Conservation (phyloP, 2,329 filamentous ascomycete genomes). For the Pseudogymnoascus verrucosus region DNA sequence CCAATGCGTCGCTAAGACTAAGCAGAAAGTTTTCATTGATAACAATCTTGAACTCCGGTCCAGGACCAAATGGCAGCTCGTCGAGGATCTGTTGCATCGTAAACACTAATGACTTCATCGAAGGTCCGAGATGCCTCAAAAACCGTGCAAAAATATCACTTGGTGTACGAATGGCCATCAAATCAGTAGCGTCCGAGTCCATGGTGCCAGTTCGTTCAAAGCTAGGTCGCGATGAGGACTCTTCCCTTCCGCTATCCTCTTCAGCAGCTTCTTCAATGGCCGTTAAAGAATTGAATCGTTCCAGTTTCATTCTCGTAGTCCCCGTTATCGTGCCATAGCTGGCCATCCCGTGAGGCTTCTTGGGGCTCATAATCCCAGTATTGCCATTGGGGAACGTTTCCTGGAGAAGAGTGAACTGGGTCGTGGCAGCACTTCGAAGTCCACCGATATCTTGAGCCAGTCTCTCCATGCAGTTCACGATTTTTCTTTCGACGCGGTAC, state of each 20-base stretch:
- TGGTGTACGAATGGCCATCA: slow-evolving; percentile 40
- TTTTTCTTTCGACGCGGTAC: slow-evolving; percentile 68
- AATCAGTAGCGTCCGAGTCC: neutral
- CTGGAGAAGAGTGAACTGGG: slow-evolving; percentile 77
- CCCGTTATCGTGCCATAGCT: slow-evolving; percentile 6
- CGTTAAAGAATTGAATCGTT: slow-evolving; percentile 42
- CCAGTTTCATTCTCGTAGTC: slow-evolving; percentile 34
- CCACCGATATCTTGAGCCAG: slow-evolving; percentile 86
- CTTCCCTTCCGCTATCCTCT: slow-evolving; percentile 44
- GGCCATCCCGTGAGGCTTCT: neutral
- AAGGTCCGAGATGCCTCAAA: slow-evolving; percentile 79
- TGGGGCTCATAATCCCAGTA: neutral
- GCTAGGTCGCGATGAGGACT: slow-evolving; percentile 19
- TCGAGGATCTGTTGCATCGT: slow-evolving; percentile 83
- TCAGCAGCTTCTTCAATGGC: slow-evolving; percentile 57
- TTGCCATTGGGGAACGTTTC: slow-evolving; percentile 38
- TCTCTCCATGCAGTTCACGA: slow-evolving; percentile 77
- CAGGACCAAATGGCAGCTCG: slow-evolving; percentile 71
- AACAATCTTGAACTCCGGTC: slow-evolving; percentile 58
- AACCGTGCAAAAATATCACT: slow-evolving; percentile 89
- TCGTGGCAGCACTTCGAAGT: slow-evolving; percentile 77
- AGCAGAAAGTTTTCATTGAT: slow-evolving; percentile 73
- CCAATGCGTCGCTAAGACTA: slow-evolving; percentile 72
- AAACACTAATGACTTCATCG: slow-evolving; percentile 91
- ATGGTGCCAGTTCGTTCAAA: slow-evolving; percentile 1